Base-by-base conservation (phyloP, 495 filamentous ascomycete genomes). In the Penicillium alfredii region DNA sequence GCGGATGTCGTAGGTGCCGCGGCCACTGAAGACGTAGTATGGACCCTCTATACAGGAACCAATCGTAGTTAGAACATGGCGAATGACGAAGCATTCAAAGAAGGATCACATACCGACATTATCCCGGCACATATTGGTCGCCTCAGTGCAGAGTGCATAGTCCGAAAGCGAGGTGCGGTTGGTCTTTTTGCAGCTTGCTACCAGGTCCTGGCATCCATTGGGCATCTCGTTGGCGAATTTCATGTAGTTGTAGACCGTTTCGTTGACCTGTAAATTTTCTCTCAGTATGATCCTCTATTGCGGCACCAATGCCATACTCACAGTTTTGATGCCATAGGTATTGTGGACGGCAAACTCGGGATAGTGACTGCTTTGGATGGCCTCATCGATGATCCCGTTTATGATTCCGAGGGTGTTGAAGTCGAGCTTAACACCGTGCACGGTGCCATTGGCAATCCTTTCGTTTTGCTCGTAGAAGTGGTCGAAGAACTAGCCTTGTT, bases 351-450 rank as follows among this genome's bases (percentile, higher is more conserved):
- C 80, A 56, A 86, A 82, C 12, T 74, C 63, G 0, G 81, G 74
- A 46, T 88, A 90, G 45, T 68, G 72, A 2, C 72, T 68, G 7
- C 68, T 75, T 60, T 89, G 83, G 17, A 80, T 76, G 3, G 74
- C 49, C 34, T 77, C 73, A 53, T 92, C 85, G 44, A 89, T 74
- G 51, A 86, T 87, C 12, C 83, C 86, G 49, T 89, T 88, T 19
- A 86, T 62, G 10, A 73, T 68, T 8, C 64, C 55, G 1, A 73
- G 45, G 0, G 70, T 68, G 30, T 71, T 63, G 30, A 73, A 66
- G 8, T 69, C 48, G n/a, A 73, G 65, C 7, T 57, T 38, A n/a
- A 58, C 51, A 4, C 58, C 57, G 0, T 59, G 45, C 10, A 60
- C 40, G 4, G 45, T 58, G 10, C 65, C 63, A 15, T 63, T 74